Evolutionary conservation across 495 filamentous ascomycete genomes (phyloP).

Genomic region (Friedmanniomyces simplex): DNA sequence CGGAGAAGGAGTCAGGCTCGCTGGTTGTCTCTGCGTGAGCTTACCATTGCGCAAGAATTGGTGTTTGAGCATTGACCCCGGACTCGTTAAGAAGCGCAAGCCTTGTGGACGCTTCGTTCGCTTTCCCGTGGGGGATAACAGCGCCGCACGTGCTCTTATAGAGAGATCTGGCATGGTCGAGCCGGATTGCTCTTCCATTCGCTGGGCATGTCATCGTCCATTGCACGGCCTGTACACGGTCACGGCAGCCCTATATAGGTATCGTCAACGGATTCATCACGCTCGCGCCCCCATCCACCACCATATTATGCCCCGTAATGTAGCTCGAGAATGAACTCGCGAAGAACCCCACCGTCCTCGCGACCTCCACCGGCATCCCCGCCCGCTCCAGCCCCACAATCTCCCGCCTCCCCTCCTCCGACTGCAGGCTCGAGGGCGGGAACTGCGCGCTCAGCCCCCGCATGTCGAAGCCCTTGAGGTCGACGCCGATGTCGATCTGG

Average conservation of each 20-base stretch:
- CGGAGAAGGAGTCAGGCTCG: no score
- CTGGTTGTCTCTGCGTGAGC: no score
- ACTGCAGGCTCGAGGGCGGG: constrained; percentile 45
- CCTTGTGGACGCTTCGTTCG: no score
- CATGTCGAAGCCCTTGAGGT: constrained; percentile 45
- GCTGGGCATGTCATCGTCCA: no score
- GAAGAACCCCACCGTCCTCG: constrained; percentile 46
- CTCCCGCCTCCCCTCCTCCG: constrained; percentile 36
- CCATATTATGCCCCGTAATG: constrained; percentile 44
- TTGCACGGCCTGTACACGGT: no score
- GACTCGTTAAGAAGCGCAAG: no score
- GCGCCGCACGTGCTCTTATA: no score
- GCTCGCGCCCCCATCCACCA: constrained; percentile 48
- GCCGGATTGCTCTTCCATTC: no score
- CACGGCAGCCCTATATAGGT: constrained; percentile 17
- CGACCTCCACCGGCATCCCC: constrained; percentile 45
- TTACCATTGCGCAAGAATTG: no score
- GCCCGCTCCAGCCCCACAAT: constrained; percentile 34
- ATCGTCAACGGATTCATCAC: constrained; percentile 29
- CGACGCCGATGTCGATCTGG: constrained; percentile 49
- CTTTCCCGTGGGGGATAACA: no score
- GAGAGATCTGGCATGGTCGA: not conserved
- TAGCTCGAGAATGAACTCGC: constrained; percentile 31
- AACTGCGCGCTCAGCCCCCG: constrained; percentile 45
- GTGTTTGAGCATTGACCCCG: no score